Evolutionary conservation across 1,284 basidiomycete genomes (phyloP), one percentile per base, ranked within the genome.

Genomic region (Gomphus sp.): DNA sequence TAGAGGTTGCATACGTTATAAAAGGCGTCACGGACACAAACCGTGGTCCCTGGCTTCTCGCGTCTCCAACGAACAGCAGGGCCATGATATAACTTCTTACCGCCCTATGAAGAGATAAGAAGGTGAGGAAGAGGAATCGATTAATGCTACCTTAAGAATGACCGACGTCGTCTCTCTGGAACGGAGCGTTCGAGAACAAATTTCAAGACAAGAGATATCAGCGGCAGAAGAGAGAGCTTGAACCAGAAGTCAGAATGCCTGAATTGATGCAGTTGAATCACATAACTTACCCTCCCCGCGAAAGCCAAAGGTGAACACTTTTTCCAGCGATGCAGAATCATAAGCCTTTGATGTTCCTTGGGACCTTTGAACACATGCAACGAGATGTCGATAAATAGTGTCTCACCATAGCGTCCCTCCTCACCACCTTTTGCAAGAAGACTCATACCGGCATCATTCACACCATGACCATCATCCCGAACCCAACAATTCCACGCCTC

Each of bases 21-120:
- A 69, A 94, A 97, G 4, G 89, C 83, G 67, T 96, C 93, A 22
- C 89, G 83, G 43, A 95, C 77, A 64, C 80, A 84, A 44, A 94
- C 84, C 10, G 81, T 84, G 3, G 93, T 95, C 4, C 93, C 93
- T 5, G 80, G 71, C 2, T 75, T 71, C 67, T 88, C 84, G 66
- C 84, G 75, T 62, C 79, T 75, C 89, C 87, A 85, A 33, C 87
- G 80, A 45, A 85, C 73, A 2, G 91, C 82, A 37, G 83, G 78
- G 0, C 91, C 91, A 34, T 74, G 72, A 67, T 89, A 91, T n/a
- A 93, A 68, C 12, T 69, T 73, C 64, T 81, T 75, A 14, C 81
- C 82, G 28, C 81, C 84, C 88, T 91, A 62, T 11, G 50, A 60
- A 53, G 34, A 60, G 56, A 34, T 52, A 54, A 55, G 57, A 16